Evolutionary conservation across 2,329 filamentous ascomycete genomes (phyloP).

Genomic region (Pleurostoma richardsiae): DNA sequence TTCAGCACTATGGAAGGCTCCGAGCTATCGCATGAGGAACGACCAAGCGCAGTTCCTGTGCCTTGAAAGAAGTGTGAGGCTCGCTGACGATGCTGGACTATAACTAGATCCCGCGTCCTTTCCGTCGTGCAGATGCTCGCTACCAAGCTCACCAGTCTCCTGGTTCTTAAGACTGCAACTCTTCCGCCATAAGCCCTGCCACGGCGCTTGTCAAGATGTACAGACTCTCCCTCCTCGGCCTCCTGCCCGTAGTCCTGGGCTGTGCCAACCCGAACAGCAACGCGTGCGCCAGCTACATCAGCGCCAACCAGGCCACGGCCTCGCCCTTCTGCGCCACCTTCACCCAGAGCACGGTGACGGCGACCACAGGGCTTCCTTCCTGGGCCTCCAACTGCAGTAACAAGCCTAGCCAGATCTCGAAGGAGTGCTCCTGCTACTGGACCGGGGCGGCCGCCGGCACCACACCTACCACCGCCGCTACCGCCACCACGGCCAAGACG

Average conservation of each 20-base stretch:
- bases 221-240: conserved; percentile 12
- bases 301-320: conserved; percentile 20
- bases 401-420: conserved; percentile 20
- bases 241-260: conserved; percentile 16
- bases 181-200: too few species aligned
- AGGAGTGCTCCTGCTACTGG: conserved; percentile 22
- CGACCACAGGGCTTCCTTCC: conserved; percentile 14
- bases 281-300: conserved; percentile 25
- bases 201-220: conserved; percentile 8
- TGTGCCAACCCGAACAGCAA: conserved; percentile 22
- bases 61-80: too few species aligned
- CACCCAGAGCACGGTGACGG: conserved; percentile 19
- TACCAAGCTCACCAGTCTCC: too few species aligned
- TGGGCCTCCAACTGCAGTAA: conserved; percentile 17
- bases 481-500: conserved; percentile 8
- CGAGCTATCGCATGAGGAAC: too few species aligned
- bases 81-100: too few species aligned
- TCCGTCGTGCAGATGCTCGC: too few species aligned
- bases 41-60: too few species aligned
- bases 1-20: too few species aligned
- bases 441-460: conserved; percentile 11
- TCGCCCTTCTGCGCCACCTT: conserved; percentile 26
- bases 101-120: too few species aligned
- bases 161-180: too few species aligned
- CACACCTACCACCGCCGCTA: conserved; percentile 9